Percentiles rank a stretch among this genome's conserved stretches.
Conservation (phyloP, 352 stramenopile genomes). For the Plasmopara viticola region DNA sequence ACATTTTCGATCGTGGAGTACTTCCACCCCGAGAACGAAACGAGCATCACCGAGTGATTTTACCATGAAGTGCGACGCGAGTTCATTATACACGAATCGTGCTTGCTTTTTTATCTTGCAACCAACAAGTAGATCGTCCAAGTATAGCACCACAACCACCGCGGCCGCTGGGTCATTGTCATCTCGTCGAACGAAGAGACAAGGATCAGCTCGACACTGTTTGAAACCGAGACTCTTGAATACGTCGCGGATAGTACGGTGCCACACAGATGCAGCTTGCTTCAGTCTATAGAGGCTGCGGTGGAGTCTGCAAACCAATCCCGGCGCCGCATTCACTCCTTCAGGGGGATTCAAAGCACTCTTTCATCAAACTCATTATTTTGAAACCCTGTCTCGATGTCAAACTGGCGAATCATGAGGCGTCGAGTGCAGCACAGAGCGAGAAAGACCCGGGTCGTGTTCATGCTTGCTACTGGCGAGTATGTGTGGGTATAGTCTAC, state of each 20-base stretch:
- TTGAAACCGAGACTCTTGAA: constrained; percentile 23
- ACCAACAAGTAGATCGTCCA: constrained; percentile 6
- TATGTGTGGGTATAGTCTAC: constrained; percentile 27
- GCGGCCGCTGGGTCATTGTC: not conserved
- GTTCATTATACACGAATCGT: not conserved
- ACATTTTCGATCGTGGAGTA: not conserved
- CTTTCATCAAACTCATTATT: constrained; percentile 18
- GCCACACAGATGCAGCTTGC: constrained; percentile 23
- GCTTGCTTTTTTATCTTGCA: not conserved
- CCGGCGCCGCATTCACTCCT: constrained; percentile 10
- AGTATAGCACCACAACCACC: constrained; percentile 8
- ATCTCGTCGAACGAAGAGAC: constrained; percentile 1
- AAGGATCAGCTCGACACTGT: constrained; percentile 2
- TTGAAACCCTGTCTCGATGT: not conserved
- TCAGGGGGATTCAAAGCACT: constrained; percentile 5
- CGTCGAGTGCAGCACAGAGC: constrained; percentile 1
- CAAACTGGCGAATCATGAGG: no score
- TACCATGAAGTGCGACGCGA: not conserved
- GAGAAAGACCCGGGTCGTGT: constrained; percentile 20
- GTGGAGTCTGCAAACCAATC: constrained; percentile 17
- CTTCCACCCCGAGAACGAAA: not conserved
- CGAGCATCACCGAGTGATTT: not conserved
- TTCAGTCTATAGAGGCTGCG: constrained; percentile 33
- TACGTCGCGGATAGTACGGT: no score
- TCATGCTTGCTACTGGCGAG: constrained; percentile 19